Evolutionary conservation across 2,329 filamentous ascomycete genomes (phyloP).

Genomic region (Ophiostoma novo-ulmi): DNA sequence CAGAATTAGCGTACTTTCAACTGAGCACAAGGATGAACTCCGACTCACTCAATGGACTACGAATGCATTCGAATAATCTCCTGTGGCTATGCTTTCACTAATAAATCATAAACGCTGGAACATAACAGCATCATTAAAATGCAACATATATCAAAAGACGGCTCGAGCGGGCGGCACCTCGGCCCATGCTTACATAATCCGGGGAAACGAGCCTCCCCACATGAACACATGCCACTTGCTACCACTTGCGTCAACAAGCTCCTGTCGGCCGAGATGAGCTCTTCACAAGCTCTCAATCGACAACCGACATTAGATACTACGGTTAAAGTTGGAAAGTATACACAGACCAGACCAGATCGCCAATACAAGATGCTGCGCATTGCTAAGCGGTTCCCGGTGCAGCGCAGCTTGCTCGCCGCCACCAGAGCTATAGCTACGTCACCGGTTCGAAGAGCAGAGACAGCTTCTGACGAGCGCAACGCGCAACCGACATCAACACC

Average conservation of each 20-base stretch:
- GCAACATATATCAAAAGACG: not conserved
- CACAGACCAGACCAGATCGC: not conserved
- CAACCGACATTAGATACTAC: not conserved
- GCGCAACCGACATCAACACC: not conserved
- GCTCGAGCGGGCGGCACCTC: not conserved
- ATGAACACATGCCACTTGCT: not conserved
- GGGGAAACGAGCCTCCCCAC: constrained; percentile 1
- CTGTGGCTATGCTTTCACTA: too few species aligned
- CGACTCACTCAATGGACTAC: too few species aligned
- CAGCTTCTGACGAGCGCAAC: not conserved
- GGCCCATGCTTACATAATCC: not conserved
- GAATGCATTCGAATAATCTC: too few species aligned
- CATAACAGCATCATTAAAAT: too few species aligned
- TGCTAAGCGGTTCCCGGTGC: not conserved
- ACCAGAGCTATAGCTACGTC: not conserved
- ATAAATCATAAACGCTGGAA: too few species aligned
- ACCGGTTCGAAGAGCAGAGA: not conserved
- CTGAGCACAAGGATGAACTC: too few species aligned
- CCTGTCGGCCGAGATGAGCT: not conserved
- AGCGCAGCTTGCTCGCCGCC: not conserved
- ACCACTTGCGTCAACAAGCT: not conserved
- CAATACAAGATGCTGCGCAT: not conserved
- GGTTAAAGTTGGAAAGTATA: not conserved
- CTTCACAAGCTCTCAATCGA: not conserved
- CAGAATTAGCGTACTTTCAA: too few species aligned